Base-by-base conservation (phyloP, 1,284 basidiomycete genomes). In the Kalmanozyma brasiliensis region DNA sequence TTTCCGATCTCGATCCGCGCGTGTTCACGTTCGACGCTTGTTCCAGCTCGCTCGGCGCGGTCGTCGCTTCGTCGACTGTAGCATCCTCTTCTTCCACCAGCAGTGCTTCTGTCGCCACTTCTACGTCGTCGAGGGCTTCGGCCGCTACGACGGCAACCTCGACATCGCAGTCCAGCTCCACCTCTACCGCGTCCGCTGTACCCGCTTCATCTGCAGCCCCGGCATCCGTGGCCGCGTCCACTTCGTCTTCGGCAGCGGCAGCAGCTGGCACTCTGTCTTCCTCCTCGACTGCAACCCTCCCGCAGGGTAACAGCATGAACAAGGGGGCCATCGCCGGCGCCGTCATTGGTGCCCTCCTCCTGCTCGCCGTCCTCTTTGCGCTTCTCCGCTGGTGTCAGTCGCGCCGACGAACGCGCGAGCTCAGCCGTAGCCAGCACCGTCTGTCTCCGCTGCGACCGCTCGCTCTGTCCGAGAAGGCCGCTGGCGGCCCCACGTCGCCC, bases 321-420 rank as follows among this genome's bases (percentile, higher is more conserved):
- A 57, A 56, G 19, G 44, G 49, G 2, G 53, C 53, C 0, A 56
- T 57, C 10, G 53, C 53, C 9, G 60, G 52, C 20, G 53, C 24
- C 5, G 35, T 63, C n/a, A 19, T 63, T 10, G 60, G 53, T 11
- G 38, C 41, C 3, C 7, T 57, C 9, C 16, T 48, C 7, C 22
- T 52, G 3, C 52, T 63, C 1, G 37, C 52, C 3, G 22, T 52
- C 23, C 19, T 22, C 2, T 19, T 56, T 14, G 43, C 38, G 9
- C 37, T 56, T 16, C 23, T 52, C 16, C 52, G 52, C 3, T 62
- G 52, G 52, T 63, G 52, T 23, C 33, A 48, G 4, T 63, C 60
- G 2, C 52, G 60, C 16, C 48, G 60, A 1, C 33, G 52, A 19
- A 63, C 60, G 9, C 17, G 42, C 1, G 20, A 41, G 2, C 30